phyloP scores from a whole-genome alignment of 1,284 basidiomycete species.

The Sanghuangporus weigelae region DNA sequence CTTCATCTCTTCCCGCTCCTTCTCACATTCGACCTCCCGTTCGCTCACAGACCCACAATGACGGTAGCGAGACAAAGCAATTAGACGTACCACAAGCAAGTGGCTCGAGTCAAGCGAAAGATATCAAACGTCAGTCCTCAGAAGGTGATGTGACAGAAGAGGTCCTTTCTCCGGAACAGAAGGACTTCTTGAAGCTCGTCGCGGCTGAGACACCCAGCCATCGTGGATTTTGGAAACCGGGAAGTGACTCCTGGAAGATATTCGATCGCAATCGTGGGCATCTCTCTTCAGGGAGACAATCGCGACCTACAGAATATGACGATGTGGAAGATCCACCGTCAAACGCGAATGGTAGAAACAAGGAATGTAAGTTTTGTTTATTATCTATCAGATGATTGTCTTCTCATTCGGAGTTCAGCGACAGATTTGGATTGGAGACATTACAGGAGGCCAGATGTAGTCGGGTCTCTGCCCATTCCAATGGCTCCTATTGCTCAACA shows the following conservation, averaged over 20 bases:
- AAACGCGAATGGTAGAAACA: background rate
- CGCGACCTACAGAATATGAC: slow-evolving; percentile 41
- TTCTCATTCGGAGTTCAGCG: background rate
- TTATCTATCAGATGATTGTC: background rate
- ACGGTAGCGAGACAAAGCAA: background rate
- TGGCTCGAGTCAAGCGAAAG: slow-evolving; percentile 12
- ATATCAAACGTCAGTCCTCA: background rate
- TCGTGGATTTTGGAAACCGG: slow-evolving; percentile 59
- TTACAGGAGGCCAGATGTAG: slow-evolving; percentile 23
- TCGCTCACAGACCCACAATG: background rate
- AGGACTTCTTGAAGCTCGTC: slow-evolving; percentile 52
- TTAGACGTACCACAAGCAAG: background rate
- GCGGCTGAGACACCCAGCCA: slow-evolving; percentile 68
- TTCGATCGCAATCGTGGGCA: slow-evolving; percentile 44
- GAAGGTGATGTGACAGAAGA: background rate
- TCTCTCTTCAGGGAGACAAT: slow-evolving; percentile 28
- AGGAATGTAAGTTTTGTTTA: background rate
- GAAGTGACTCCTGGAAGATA: slow-evolving; percentile 57
- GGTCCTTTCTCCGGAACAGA: slow-evolving; percentile 26
- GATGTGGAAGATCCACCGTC: slow-evolving; percentile 23
- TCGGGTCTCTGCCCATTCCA: slow-evolving; percentile 56
- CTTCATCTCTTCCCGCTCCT: slow-evolving; percentile 59
- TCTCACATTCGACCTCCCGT: slow-evolving; percentile 41
- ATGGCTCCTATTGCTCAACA: slow-evolving; percentile 41
- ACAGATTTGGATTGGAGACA: slow-evolving; percentile 7